Conservation (phyloP, 345 rosid species). For the Aethionema arabicum region DNA sequence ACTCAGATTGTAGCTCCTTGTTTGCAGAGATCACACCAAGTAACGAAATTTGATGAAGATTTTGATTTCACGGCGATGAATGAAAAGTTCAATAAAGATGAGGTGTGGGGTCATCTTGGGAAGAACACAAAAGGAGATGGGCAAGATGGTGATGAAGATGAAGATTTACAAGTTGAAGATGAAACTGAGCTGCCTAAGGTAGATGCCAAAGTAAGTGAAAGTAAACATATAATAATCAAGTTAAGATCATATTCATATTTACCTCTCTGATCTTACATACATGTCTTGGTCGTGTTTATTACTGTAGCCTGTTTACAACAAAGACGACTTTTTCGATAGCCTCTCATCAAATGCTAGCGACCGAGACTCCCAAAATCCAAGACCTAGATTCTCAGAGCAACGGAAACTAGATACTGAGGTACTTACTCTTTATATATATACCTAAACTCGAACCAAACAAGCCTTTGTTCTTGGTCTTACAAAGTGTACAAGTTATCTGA, state of each 20-base stretch:
- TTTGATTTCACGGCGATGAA: slow-evolving; percentile 92
- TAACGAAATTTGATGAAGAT: slow-evolving; percentile 80
- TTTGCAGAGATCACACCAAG: slow-evolving; percentile 47
- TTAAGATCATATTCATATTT: background rate
- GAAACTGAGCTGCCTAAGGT: slow-evolving; percentile 51
- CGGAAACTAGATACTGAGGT: slow-evolving; percentile 90
- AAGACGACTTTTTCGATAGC: slow-evolving; percentile 91
- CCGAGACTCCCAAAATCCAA: slow-evolving; percentile 57
- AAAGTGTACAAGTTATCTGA: background rate
- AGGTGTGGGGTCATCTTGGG: slow-evolving; percentile 96
- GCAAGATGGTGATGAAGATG: slow-evolving; percentile 53
- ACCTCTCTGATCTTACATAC: slow-evolving; percentile 19
- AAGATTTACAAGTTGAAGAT: slow-evolving; percentile 50
- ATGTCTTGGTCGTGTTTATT: background rate
- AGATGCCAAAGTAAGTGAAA: slow-evolving; percentile 46
- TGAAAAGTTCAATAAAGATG: slow-evolving; percentile 93
- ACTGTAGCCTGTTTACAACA: slow-evolving; percentile 73
- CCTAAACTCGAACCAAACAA: background rate
- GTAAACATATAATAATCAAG: slow-evolving; percentile 8
- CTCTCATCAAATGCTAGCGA: slow-evolving; percentile 57
- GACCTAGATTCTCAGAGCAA: slow-evolving; percentile 83
- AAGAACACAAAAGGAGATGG: slow-evolving; percentile 56
- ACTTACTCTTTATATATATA: background rate
- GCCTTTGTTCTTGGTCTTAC: background rate
- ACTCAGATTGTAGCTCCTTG: slow-evolving; percentile 4